phyloP scores from a whole-genome alignment of 495 filamentous ascomycete species.

The Podospora conica region DNA sequence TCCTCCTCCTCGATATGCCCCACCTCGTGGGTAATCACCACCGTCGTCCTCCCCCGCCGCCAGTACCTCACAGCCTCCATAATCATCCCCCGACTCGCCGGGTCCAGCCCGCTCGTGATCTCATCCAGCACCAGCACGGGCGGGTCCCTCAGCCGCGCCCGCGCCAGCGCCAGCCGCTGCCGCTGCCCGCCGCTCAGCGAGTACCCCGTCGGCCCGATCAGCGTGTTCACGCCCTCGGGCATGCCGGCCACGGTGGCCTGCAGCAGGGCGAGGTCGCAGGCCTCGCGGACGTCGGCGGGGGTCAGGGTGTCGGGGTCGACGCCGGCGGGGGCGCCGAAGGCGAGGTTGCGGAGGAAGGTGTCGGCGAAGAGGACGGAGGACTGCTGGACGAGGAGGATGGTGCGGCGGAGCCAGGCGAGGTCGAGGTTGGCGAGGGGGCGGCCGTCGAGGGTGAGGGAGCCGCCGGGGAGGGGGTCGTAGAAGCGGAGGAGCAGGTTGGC shows the following conservation, averaged over 20 bases:
- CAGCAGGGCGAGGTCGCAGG: slow-evolving; percentile 61
- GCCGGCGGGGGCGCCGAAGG: slow-evolving; percentile 51
- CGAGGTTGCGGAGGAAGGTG: slow-evolving; percentile 72
- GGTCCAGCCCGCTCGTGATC: slow-evolving; percentile 76
- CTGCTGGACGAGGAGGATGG: slow-evolving; percentile 81
- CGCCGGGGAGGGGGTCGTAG: slow-evolving; percentile 60
- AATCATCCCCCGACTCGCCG: slow-evolving; percentile 56
- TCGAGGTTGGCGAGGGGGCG: slow-evolving; percentile 56
- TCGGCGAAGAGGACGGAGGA: slow-evolving; percentile 78
- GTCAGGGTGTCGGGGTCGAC: slow-evolving; percentile 42
- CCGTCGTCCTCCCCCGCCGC: slow-evolving; percentile 74
- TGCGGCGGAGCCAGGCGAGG: slow-evolving; percentile 66
- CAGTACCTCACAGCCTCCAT: slow-evolving; percentile 69
- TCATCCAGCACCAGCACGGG: slow-evolving; percentile 87
- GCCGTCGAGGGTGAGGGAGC: slow-evolving; percentile 61
- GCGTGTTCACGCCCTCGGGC: slow-evolving; percentile 67
- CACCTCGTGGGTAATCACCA: slow-evolving; percentile 89
- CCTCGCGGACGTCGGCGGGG: slow-evolving; percentile 49
- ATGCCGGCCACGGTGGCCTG: slow-evolving; percentile 64
- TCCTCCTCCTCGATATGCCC: slow-evolving; percentile 69
- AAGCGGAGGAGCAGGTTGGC: slow-evolving; percentile 72
- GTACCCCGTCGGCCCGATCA: slow-evolving; percentile 62
- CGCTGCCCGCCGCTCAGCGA: slow-evolving; percentile 80
- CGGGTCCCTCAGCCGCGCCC: slow-evolving; percentile 70
- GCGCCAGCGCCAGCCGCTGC: slow-evolving; percentile 67